Base-by-base conservation (phyloP, 495 filamentous ascomycete species). In the Pyronema domesticum region DNA sequence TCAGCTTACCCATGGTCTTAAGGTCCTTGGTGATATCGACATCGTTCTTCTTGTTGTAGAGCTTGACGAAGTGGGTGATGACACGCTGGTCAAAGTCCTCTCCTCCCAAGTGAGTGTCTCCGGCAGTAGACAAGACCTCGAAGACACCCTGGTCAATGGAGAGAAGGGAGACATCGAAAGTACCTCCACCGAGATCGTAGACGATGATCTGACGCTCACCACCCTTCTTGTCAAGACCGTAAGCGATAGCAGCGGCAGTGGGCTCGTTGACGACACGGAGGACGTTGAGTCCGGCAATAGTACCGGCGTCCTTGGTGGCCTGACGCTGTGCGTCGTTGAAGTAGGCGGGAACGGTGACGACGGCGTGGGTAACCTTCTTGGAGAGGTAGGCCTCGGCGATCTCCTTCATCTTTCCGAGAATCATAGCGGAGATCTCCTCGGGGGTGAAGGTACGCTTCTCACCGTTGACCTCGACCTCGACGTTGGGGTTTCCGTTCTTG, bases 281-380 rank as follows among this genome's bases (percentile, higher is more conserved):
- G 59, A 95, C 87, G 70, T 94, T 96, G 58, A 96, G 80, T 60
- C 89, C 89, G 63, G 89, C 84, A 60, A 96, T 95, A 60, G 76
- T 79, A 71, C 89, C 89, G 57, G 89, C 89, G 69, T 96, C 89
- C 80, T 96, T 96, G 70, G 89, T 96, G 57, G 89, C 88, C 74
- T 95, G 89, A 68, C 89, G 76, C 72, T 96, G 89, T 73, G 89
- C 89, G 74, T 96, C 89, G 75, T 95, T 96, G 85, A 96, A 96
- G 75, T 96, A 96, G 71, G 89, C 89, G 54, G 89, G 89, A 47
- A 96, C 89, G 56, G 89, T 96, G 58, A 96, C 86, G 65, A 96
- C 89, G 60, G 89, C 89, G 77, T 95, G 88, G 69, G 83, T 86
- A 53, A 96, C 89, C 71, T 86, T 86, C 78, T 93, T 91, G 68